Base-by-base conservation (phyloP, 2,329 filamentous ascomycete species). In the Beauveria asiatica region DNA sequence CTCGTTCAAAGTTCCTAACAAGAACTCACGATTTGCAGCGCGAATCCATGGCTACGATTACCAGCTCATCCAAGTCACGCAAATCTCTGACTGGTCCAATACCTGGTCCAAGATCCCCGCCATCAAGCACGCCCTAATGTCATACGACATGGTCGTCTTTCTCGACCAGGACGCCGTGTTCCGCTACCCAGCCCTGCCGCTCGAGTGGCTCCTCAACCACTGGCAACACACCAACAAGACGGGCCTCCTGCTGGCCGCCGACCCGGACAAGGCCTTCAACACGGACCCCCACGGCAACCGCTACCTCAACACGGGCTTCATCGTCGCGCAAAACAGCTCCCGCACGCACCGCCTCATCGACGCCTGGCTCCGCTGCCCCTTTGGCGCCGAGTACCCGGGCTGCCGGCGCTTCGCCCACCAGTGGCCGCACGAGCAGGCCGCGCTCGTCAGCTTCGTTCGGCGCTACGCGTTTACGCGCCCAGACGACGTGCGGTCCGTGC, bases 31-130 rank as follows among this genome's bases (percentile, higher is more conserved):
- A 73, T 73, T 8, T 46, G 2, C 53, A 56, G 53, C 53, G 10
- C 23, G 53, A 10, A 77, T 80, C 52, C 78, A 80, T 65, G 77
- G 77, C 5, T 79, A 79, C 66, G 75, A 78, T 55, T 80, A 80
- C 66, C 76, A 77, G 39, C 74, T 78, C 57, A 72, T 79, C 33
- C 74, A 72, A 60, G 75, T 75, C 4, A 70, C 74, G 30, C 70
- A 73, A 37, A 75, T 76, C 57, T 63, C 67, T 1, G 73, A 75
- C 56, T 75, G 76, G 55, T 73, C 72, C 65, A 72, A 73, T 27
- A 79, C 77, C 17, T 80, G 78, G 78, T 73, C 76, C 44, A 76
- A 76, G 62, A 73, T 77, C 0, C 70, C 73, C 9, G 69, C 72
- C 11, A 67, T 78, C 27, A 68, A 69, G 42, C 68, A 75, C 21